Conservation (phyloP, 129 eudicot genomes). For the sunflower (Helianthus annuus) region DNA sequence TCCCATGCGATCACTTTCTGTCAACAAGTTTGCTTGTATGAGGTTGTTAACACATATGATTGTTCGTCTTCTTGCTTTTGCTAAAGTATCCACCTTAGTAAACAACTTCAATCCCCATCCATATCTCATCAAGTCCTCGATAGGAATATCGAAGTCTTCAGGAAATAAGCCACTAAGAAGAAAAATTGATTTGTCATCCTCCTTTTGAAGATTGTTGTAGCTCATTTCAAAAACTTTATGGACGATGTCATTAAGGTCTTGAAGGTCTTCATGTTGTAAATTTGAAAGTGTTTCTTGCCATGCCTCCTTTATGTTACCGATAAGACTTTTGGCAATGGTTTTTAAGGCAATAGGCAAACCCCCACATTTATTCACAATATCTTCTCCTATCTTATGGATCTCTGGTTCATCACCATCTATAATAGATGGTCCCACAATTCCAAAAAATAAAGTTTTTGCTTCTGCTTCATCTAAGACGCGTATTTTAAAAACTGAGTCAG, state of each 20-base stretch:
- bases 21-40: not conserved
- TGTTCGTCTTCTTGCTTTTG: not conserved
- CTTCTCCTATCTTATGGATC: not conserved
- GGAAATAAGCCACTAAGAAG: constrained; percentile 2
- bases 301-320: not conserved
- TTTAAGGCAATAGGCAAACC: constrained; percentile 1
- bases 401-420: not conserved
- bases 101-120: constrained; percentile 16
- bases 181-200: not conserved
- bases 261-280: not conserved
- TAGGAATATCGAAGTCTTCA: constrained; percentile 7
- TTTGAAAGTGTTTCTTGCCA: not conserved
- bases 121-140: constrained; percentile 9
- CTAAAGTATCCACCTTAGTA: not conserved
- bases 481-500: not conserved
- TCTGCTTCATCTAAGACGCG: not conserved
- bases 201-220: not conserved
- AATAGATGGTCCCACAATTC: not conserved
- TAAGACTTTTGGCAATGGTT: not conserved
- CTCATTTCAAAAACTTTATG: not conserved
- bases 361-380: not conserved
- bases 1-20: not conserved
- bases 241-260: not conserved
- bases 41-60: constrained; percentile 1
- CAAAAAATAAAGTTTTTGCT: not conserved